Conservation (phyloP, 2,329 filamentous ascomycete species). For the Alternaria triticimaculans region DNA sequence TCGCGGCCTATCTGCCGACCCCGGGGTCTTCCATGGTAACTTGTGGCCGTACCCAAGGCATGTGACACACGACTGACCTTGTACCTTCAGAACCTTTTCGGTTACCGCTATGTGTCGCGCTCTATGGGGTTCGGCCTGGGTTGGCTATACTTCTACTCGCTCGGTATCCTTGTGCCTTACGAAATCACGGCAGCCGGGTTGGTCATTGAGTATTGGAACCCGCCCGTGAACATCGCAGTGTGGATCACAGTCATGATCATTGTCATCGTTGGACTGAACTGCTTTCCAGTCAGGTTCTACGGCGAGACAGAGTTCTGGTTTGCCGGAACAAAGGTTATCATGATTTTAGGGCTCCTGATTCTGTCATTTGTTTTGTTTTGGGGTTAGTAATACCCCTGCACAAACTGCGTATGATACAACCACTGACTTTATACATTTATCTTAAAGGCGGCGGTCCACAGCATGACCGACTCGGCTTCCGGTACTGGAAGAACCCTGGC, state of each 20-base stretch:
- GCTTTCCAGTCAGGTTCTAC: conserved; percentile 47
- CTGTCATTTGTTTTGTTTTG: conserved; percentile 63
- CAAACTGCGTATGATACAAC: neutral
- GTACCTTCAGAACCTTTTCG: conserved; percentile 50
- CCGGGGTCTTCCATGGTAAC: conserved; percentile 58
- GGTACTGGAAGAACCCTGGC: conserved; percentile 63
- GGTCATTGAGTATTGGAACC: conserved; percentile 48
- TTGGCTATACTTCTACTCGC: conserved; percentile 41
- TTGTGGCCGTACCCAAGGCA: neutral
- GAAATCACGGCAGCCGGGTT: conserved; percentile 47
- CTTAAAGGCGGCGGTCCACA: conserved; percentile 57
- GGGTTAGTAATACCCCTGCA: conserved; percentile 29
- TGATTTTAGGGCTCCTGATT: conserved; percentile 56
- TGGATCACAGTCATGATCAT: conserved; percentile 49
- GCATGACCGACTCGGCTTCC: conserved; percentile 60
- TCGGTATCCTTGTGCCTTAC: conserved; percentile 41
- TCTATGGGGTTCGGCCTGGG: conserved; percentile 60
- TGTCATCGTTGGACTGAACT: conserved; percentile 44
- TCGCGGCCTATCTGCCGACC: conserved; percentile 65
- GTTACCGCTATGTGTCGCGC: conserved; percentile 61
- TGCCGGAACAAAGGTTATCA: conserved; percentile 40
- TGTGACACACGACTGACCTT: neutral
- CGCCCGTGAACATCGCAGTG: conserved; percentile 39
- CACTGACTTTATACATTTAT: neutral
- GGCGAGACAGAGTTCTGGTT: conserved; percentile 48